Evolutionary conservation across 257 asterid species (phyloP).

Genomic region (Nicotiana benthamiana): DNA sequence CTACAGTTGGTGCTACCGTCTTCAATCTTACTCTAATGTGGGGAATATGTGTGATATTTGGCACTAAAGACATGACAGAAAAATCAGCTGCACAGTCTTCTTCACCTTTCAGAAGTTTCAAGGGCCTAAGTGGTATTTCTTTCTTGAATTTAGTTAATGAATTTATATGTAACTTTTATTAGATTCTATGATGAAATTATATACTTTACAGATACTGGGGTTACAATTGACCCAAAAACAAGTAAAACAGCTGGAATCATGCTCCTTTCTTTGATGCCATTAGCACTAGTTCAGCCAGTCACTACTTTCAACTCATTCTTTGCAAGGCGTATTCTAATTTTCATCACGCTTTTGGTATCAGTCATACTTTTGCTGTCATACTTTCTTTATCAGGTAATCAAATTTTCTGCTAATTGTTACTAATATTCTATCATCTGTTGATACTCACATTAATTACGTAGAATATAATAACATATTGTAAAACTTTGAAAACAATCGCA

Average conservation of each 20-base stretch:
- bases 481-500: too few species aligned
- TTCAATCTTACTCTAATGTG: slow-evolving; percentile 31
- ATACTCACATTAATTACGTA: too few species aligned
- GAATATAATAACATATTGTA: too few species aligned
- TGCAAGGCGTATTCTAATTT: slow-evolving; percentile 23
- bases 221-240: slow-evolving; percentile 36
- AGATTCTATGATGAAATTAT: neutral
- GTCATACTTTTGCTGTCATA: slow-evolving; percentile 26
- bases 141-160: neutral
- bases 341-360: slow-evolving; percentile 32
- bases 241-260: slow-evolving; percentile 44
- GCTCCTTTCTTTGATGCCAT: slow-evolving; percentile 45
- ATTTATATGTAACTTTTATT: neutral
- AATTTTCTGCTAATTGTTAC: neutral
- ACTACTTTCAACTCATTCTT: slow-evolving; percentile 7
- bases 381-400: slow-evolving; percentile 39
- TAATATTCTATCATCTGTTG: neutral
- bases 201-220: slow-evolving; percentile 28
- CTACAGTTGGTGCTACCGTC: slow-evolving; percentile 31
- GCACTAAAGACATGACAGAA: slow-evolving; percentile 14
- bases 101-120: slow-evolving; percentile 7
- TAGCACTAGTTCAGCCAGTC: slow-evolving; percentile 32
- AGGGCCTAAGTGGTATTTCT: neutral
- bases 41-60: slow-evolving; percentile 34
- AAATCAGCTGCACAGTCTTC: neutral